Base-by-base conservation (phyloP, 345 rosid genomes). In the Firmiana major region DNA sequence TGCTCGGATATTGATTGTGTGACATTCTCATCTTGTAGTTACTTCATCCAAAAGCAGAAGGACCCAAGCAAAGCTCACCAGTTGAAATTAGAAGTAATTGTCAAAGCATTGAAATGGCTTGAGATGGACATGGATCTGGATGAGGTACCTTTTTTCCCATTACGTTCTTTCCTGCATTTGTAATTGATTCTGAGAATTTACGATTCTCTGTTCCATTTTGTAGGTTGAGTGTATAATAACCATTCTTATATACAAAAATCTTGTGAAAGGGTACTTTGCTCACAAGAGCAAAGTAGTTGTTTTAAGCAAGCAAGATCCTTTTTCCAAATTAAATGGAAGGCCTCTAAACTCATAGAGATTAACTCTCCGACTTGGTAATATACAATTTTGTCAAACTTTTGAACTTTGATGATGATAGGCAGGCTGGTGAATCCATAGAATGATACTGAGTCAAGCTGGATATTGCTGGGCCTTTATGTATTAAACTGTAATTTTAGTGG, bases 251-350 rank as follows among this genome's bases (percentile, higher is more conserved):
- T 80, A 91, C 93, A 96, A 91, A 84, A 92, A 93, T 83, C 97
- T 92, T 9, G 83, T 90, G 77, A 96, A 92, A 78, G 97, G 99
- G 7, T 93, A 92, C 85, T 93, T 91, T 53, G 97, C 97, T 4
- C 98, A 93, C 88, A 96, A 96, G 83, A 96, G 97, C 84, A 92
- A 93, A 83, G 97, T 96, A 69, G 93, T 92, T 46, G 99, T 92
- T 34, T 81, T 96, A 87, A 96, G 99, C 90, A 92, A 96, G 88
- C 99, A 96, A 81, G 97, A 93, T 80, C 97, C 98, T 75, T 96
- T 96, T 81, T 97, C 98, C 51, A 93, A 87, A 81, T 81, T 87
- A 71, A 89, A 87, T 43, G 97, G 98, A 34, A 93, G 84, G 82
- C 94, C 97, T 6, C 91, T 93, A 71, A 83, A 79, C 82, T 84